Conservation (phyloP, 306 rosid species). For the Comarum palustre region DNA sequence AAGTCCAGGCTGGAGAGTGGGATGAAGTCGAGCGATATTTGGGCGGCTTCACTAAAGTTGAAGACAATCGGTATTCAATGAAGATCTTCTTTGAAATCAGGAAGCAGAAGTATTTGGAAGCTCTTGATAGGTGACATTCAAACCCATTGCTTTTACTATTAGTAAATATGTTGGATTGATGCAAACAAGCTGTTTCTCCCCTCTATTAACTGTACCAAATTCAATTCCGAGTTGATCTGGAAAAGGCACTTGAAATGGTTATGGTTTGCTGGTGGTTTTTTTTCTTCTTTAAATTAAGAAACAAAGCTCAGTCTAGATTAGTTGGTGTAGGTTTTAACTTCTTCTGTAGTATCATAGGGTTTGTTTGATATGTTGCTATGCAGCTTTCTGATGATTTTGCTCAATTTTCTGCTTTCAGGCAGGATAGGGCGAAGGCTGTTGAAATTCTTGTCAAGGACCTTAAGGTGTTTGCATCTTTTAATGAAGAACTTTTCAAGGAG, state of each 20-base stretch:
- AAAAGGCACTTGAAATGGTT: neutral
- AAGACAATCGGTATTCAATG: constrained; percentile 48
- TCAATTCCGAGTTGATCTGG: neutral
- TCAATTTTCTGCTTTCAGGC: constrained; percentile 27
- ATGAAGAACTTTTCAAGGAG: constrained; percentile 51
- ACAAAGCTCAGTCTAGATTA: neutral
- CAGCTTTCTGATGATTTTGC: neutral
- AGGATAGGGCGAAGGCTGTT: constrained; percentile 47
- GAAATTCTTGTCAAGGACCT: constrained; percentile 52
- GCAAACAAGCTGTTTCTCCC: neutral
- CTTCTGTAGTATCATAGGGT: neutral
- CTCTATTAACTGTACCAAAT: neutral
- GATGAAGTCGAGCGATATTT: constrained; percentile 50
- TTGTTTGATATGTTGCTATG: neutral
- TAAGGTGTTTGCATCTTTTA: constrained; percentile 44
- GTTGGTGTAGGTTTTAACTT: neutral
- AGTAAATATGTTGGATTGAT: neutral
- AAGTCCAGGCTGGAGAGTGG: constrained; percentile 53
- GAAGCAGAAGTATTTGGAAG: constrained; percentile 53
- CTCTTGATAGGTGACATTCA: constrained; percentile 44
- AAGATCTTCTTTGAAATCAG: constrained; percentile 46
- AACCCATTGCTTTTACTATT: neutral
- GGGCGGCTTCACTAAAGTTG: constrained; percentile 48
- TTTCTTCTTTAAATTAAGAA: neutral
- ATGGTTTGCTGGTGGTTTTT: neutral